Conservation (phyloP, 129 eudicot genomes). For the Chrysanthemum lavandulifolium region DNA sequence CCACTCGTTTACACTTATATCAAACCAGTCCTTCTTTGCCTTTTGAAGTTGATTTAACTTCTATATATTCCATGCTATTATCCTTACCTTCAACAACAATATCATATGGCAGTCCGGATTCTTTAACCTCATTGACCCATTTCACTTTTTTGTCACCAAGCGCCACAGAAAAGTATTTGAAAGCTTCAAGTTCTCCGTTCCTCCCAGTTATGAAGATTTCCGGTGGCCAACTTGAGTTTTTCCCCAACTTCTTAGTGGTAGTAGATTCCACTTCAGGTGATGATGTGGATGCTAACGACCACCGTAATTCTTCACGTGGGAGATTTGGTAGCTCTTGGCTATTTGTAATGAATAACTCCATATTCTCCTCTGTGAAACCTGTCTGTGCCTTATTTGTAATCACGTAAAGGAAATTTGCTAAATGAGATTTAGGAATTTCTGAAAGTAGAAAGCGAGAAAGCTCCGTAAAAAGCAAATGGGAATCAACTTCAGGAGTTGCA, state of each 20-base stretch:
- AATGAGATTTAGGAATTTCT: constrained; percentile 51
- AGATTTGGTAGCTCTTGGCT: constrained; percentile 72
- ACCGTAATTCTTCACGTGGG: constrained; percentile 51
- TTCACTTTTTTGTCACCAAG: constrained; percentile 33
- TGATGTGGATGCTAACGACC: too few species aligned
- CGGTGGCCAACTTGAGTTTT: too few species aligned
- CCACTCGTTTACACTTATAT: constrained; percentile 56
- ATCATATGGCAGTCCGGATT: constrained; percentile 74
- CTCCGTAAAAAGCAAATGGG: constrained; percentile 74
- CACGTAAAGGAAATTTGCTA: constrained; percentile 94
- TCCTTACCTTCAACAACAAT: constrained; percentile 41
- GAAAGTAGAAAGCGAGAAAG: constrained; percentile 58
- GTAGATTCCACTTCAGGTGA: too few species aligned
- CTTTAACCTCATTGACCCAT: constrained; percentile 66
- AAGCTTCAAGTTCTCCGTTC: constrained; percentile 63
- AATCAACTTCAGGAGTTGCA: constrained; percentile 51
- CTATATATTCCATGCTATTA: constrained; percentile 51
- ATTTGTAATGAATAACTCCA: constrained; percentile 61
- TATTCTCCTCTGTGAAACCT: constrained; percentile 74
- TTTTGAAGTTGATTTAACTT: constrained; percentile 65
- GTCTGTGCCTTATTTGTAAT: constrained; percentile 76
- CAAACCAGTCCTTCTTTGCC: constrained; percentile 57
- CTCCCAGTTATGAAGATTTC: constrained; percentile 33
- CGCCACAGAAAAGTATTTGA: constrained; percentile 32
- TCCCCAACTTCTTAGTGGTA: too few species aligned